Conservation (phyloP, 73 alveolate genomes). For the Blepharisma stoltei region DNA sequence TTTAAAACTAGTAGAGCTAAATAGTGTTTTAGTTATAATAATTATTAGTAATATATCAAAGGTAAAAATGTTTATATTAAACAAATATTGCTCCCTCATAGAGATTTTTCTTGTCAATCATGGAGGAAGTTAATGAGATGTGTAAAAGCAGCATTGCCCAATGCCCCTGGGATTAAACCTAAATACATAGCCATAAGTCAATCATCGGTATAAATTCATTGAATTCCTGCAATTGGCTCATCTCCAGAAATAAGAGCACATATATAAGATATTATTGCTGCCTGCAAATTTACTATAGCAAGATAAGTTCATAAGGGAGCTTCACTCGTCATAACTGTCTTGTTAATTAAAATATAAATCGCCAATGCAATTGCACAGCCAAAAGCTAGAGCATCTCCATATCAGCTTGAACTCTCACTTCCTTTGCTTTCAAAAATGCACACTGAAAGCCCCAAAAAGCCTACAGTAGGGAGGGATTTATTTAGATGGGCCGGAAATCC, state of each 20-base stretch:
- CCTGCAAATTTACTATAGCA: neutral
- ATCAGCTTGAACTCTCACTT: neutral
- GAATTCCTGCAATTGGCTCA: neutral
- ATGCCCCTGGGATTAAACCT: neutral
- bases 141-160: conserved; percentile 7
- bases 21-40: no score
- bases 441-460: neutral
- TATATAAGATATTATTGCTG: neutral
- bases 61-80: no score
- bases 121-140: no score
- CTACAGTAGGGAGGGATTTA: no score
- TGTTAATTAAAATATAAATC: neutral
- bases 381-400: neutral
- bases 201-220: neutral
- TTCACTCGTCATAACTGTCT: neutral
- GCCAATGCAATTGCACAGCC: neutral
- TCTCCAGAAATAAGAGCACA: neutral
- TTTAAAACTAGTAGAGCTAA: no score
- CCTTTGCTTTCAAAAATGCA: neutral
- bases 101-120: no score
- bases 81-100: no score
- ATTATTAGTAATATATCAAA: no score
- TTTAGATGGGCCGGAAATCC: no score
- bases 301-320: neutral
- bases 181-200: neutral